Percentiles rank a stretch among this genome's conserved stretches.
phyloP scores from a whole-genome alignment of 306 rosid genomes.

The Astragalus glycyphyllos region DNA sequence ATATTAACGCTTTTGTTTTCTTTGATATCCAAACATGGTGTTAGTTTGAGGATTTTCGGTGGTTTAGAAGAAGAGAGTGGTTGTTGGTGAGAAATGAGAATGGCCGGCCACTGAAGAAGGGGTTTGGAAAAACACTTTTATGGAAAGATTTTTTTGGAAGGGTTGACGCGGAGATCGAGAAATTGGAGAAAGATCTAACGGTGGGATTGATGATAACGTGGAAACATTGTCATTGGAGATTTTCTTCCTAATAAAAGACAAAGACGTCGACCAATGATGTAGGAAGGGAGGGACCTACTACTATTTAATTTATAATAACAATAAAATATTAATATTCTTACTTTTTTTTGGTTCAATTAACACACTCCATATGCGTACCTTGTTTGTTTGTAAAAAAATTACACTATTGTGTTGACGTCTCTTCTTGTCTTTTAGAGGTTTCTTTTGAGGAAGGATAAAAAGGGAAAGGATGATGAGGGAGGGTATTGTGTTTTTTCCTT shows the following conservation, averaged over 20 bases:
- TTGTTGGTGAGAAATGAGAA: neutral
- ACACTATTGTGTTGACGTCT: conserved; percentile 16
- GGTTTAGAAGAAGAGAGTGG: neutral
- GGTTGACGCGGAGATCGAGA: conserved; percentile 42
- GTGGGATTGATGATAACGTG: conserved; percentile 57
- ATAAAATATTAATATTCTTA: too few species aligned
- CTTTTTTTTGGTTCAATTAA: too few species aligned
- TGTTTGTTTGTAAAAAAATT: neutral
- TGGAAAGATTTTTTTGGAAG: conserved; percentile 32
- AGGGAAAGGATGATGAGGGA: conserved; percentile 11
- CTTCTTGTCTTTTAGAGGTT: neutral
- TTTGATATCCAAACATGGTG: neutral
- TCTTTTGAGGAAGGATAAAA: neutral
- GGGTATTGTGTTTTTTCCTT: neutral
- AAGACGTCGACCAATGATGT: conserved; percentile 37
- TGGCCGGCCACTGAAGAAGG: neutral
- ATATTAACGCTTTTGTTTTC: conserved; percentile 1
- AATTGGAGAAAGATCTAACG: conserved; percentile 44
- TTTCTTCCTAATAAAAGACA: conserved; percentile 45
- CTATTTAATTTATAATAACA: too few species aligned
- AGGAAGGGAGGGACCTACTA: conserved; percentile 42
- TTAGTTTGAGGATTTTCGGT: neutral
- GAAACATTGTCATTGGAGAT: conserved; percentile 45
- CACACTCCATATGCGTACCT: neutral
- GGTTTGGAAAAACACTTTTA: conserved; percentile 40